Base-by-base conservation (phyloP, 805 yeast genomes). In the Monosporozyma aquatica region DNA sequence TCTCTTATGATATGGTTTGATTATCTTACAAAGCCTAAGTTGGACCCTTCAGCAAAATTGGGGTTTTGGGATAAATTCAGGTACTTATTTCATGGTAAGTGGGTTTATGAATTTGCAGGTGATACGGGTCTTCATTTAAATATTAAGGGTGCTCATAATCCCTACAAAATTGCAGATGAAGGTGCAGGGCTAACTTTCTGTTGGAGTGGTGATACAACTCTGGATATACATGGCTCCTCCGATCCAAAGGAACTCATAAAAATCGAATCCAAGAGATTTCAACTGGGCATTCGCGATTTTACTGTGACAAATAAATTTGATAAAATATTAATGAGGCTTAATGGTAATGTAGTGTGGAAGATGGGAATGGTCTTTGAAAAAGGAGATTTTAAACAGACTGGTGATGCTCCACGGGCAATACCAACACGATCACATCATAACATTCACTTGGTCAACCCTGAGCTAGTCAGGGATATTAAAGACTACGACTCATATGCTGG, bases 11-110 rank as follows among this genome's bases (percentile, higher is more conserved):
- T 75, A 35, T 76, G 80, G 61, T 75, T 80, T 54, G 87, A 80
- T 57, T 75, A 70, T 40, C 69, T 80, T 41, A 78, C 85, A 0
- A 80, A 80, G 51, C 84, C 87, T 1, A 83, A 83, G 2, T 57
- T 79, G 21, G 87, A 80, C 54, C 76, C 76, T 1, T 77, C 84
- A 2, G 64, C 69, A 7, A 76, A 76, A 47, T 52, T 80, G 6
- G 87, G 87, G 4, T 77, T 80, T 50, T 80, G 87, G 87, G 87
- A 80, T 58, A 80, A 80, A 49, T 54, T 78, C 32, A 68, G 82
- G 2, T 63, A 75, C 18, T 52, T 74, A 6, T 52, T 74, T 17
- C 86, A 79, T 47, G 82, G 82, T 4, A 65, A 59, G 37, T 63
- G 76, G 48, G 61, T 53, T 3, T 74, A 78, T 48, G 58, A 68